Conservation (phyloP, 1,139 yeast species). For the Kluyveromyces marxianus region DNA sequence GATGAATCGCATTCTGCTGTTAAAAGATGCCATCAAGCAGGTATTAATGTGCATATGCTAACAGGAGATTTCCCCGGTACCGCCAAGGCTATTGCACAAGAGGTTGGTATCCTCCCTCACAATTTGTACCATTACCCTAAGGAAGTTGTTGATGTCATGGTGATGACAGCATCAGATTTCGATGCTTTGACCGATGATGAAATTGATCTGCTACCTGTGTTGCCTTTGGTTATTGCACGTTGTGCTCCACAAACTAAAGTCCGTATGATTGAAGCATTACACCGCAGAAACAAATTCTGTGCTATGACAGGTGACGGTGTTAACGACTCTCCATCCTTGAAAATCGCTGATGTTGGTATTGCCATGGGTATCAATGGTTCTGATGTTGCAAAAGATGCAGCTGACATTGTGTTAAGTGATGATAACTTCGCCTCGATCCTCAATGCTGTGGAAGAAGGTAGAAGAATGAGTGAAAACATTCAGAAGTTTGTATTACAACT, state of each 20-base stretch:
- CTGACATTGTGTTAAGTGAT: slow-evolving; percentile 95
- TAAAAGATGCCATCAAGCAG: slow-evolving; percentile 73
- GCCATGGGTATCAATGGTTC: slow-evolving; percentile 97
- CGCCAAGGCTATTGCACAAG: slow-evolving; percentile 82
- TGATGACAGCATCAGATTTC: slow-evolving; percentile 78
- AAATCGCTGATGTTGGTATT: slow-evolving; percentile 94
- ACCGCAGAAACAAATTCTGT: slow-evolving; percentile 86
- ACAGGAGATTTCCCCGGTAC: slow-evolving; percentile 98
- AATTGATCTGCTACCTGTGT: slow-evolving; percentile 63
- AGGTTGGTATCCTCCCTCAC: slow-evolving; percentile 80
- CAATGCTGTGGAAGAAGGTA: slow-evolving; percentile 93
- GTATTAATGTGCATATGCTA: slow-evolving; percentile 94
- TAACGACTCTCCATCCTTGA: slow-evolving; percentile 97
- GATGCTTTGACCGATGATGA: slow-evolving; percentile 64
- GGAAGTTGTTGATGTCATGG: slow-evolving; percentile 51
- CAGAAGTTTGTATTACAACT: slow-evolving; percentile 92
- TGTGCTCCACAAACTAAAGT: slow-evolving; percentile 97
- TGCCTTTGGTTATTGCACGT: slow-evolving; percentile 89
- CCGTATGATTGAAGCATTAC: slow-evolving; percentile 84
- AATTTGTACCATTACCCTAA: slow-evolving; percentile 69
- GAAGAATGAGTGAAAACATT: slow-evolving; percentile 90
- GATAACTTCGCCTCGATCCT: slow-evolving; percentile 93
- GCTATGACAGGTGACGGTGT: slow-evolving; percentile 99
- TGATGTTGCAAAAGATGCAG: slow-evolving; percentile 97
- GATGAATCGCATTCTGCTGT: slow-evolving; percentile 73